Evolutionary conservation across 2,329 filamentous ascomycete species (phyloP).

Genomic region (Samsoniella hepiali): DNA sequence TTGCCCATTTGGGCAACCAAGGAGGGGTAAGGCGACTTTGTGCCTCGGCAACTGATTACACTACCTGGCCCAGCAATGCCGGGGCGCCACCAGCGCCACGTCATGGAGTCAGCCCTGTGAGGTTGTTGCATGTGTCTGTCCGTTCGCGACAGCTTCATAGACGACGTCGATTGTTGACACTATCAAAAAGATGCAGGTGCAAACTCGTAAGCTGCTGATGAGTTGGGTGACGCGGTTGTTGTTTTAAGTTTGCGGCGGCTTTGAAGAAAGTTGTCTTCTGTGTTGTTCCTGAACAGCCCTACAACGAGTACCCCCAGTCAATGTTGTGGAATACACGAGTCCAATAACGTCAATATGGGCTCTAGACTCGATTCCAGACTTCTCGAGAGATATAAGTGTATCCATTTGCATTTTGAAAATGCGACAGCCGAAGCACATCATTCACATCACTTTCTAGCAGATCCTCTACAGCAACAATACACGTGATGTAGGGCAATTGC

Average conservation of each 20-base stretch:
- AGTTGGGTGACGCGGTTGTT: neutral
- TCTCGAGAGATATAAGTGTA: too few species aligned
- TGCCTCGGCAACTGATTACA: constrained; percentile 2
- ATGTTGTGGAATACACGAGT: too few species aligned
- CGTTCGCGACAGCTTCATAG: neutral
- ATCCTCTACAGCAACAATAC: too few species aligned
- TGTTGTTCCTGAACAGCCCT: too few species aligned
- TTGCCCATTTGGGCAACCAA: neutral
- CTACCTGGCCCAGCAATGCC: neutral
- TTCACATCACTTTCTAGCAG: too few species aligned
- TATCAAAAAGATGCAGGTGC: neutral
- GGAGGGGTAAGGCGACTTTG: constrained; percentile 2
- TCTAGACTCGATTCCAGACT: too few species aligned
- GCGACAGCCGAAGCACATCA: too few species aligned
- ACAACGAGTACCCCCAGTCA: too few species aligned
- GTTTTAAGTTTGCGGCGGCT: neutral
- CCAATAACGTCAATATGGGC: too few species aligned
- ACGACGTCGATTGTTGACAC: neutral
- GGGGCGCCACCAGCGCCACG: constrained; percentile 2
- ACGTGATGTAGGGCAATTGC: too few species aligned
- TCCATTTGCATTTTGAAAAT: too few species aligned
- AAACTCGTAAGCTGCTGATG: neutral
- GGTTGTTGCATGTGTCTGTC: neutral
- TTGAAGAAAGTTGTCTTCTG: too few species aligned
- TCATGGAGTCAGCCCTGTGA: constrained; percentile 10